A percentile compares a stretch with the other conserved stretches of the same genome.
phyloP scores from a whole-genome alignment of 345 rosid genomes.

The Eucalyptus dawsonii region DNA sequence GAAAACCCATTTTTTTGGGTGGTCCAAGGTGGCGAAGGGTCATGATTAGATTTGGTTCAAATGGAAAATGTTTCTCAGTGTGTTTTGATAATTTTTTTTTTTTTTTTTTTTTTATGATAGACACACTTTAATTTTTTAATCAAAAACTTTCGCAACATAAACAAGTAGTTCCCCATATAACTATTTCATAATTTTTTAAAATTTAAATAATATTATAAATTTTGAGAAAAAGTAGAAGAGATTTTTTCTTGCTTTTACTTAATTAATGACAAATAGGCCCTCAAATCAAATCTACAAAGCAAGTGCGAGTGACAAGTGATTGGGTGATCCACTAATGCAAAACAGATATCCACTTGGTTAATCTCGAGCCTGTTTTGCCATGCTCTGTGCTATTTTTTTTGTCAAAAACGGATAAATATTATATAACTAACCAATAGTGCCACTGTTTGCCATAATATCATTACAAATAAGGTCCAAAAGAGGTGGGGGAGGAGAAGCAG shows the following conservation, averaged over 20 bases:
- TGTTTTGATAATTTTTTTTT: background rate
- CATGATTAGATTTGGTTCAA: background rate
- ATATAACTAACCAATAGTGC: too few species aligned
- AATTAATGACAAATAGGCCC: background rate
- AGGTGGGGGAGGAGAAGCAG: too few species aligned
- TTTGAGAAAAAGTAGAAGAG: background rate
- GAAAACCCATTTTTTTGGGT: background rate
- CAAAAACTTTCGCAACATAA: background rate
- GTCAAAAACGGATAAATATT: too few species aligned
- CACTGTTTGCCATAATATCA: too few species aligned
- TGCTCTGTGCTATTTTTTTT: background rate
- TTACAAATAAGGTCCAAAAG: too few species aligned
- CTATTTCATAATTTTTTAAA: background rate
- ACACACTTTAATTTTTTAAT: background rate
- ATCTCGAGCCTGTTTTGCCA: background rate
- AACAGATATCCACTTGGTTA: background rate
- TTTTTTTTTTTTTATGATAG: background rate
- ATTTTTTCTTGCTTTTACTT: background rate
- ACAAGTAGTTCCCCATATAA: background rate
- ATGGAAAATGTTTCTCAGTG: background rate
- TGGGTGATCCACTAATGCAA: background rate
- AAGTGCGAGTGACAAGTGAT: background rate
- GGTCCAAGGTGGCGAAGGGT: background rate
- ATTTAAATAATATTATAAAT: background rate
- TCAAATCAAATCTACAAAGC: background rate